Conservation (phyloP, 345 rosid species). For the Bruguiera gymnorhiza region DNA sequence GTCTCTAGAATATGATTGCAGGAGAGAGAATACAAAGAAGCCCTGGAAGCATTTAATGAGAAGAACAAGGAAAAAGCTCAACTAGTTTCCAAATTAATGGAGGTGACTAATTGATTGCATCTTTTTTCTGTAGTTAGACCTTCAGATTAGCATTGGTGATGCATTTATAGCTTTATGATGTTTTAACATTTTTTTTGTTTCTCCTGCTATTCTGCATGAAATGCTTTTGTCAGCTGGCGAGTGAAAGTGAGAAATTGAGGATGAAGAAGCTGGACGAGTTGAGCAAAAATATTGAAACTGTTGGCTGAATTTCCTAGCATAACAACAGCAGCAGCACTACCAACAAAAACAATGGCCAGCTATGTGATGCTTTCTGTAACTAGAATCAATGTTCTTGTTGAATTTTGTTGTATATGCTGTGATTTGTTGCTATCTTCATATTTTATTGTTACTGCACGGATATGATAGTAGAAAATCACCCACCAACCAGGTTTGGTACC, state of each 20-base stretch:
- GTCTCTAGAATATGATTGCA: slow-evolving; percentile 15
- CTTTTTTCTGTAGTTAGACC: neutral
- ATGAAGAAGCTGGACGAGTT: slow-evolving; percentile 89
- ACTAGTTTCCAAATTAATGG: slow-evolving; percentile 68
- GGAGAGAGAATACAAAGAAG: slow-evolving; percentile 94
- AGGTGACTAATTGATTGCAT: slow-evolving; percentile 42
- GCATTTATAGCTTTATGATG: neutral
- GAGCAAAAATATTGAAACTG: slow-evolving; percentile 59
- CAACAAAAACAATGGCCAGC: neutral
- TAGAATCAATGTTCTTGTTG: neutral
- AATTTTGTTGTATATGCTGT: neutral
- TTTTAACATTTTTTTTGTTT: neutral
- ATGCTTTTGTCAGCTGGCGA: slow-evolving; percentile 47
- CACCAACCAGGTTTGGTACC: neutral
- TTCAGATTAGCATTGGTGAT: neutral
- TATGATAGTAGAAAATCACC: neutral
- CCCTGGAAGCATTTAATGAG: slow-evolving; percentile 77
- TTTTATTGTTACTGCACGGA: neutral
- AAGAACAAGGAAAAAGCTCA: slow-evolving; percentile 81
- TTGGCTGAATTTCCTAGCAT: slow-evolving; percentile 6
- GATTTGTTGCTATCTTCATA: neutral
- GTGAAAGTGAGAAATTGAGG: slow-evolving; percentile 76
- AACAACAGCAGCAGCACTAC: neutral
- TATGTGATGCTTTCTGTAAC: slow-evolving; percentile 1
- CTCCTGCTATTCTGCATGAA: neutral